phyloP scores from a whole-genome alignment of 164 flowering plant genomes.

The Stephania japonica region DNA sequence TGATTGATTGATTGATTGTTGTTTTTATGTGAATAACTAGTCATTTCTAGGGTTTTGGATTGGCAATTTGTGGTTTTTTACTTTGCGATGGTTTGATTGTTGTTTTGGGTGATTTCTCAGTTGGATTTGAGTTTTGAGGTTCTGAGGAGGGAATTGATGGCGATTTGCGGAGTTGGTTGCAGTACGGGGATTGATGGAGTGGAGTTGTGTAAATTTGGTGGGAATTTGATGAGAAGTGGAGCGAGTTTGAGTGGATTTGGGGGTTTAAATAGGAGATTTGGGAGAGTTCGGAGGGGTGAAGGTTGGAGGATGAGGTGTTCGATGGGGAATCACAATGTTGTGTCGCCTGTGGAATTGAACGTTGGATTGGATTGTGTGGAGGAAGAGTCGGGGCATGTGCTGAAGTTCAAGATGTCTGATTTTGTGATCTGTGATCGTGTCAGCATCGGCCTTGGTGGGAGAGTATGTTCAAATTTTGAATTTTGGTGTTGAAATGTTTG shows the following conservation, averaged over 20 bases:
- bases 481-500: background rate
- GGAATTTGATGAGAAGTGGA: conserved; percentile 32
- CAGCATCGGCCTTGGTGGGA: conserved; percentile 75
- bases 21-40: no score
- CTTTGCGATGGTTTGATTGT: background rate
- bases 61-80: background rate
- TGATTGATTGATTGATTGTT: background rate
- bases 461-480: conserved; percentile 44
- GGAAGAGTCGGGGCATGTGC: conserved; percentile 57
- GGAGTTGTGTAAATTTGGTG: conserved; percentile 15
- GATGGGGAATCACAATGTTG: conserved; percentile 17
- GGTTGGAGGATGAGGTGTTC: conserved; percentile 26
- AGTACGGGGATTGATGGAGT: conserved; percentile 24
- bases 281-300: conserved; percentile 3
- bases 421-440: conserved; percentile 60
- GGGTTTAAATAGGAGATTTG: conserved; percentile 9
- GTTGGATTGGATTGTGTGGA: conserved; percentile 22
- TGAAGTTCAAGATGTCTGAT: conserved; percentile 72
- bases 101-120: background rate
- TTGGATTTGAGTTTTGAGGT: background rate
- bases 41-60: background rate
- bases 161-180: conserved; percentile 35
- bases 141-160: conserved; percentile 33
- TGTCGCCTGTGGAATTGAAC: conserved; percentile 26
- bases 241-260: conserved; percentile 5